phyloP scores from a whole-genome alignment of 2,329 filamentous ascomycete species.

The Cyclaneusma minus region DNA sequence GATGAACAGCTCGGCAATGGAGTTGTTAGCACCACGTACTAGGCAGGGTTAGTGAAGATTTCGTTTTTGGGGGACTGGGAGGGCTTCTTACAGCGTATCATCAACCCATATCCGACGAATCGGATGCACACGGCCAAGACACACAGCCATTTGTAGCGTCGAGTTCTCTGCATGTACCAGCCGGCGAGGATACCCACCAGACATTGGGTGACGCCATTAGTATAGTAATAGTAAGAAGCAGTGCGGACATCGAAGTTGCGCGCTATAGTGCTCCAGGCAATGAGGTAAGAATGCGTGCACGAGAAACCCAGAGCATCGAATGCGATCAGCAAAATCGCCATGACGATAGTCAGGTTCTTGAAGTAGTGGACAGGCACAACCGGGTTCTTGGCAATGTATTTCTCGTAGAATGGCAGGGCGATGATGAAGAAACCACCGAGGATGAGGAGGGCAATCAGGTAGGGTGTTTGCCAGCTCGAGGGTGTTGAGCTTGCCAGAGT shows the following conservation, averaged over 20 bases:
- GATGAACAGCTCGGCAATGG: slow-evolving; percentile 27
- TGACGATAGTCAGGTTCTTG: slow-evolving; percentile 24
- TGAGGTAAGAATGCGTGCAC: slow-evolving; percentile 30
- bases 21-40: slow-evolving; percentile 29
- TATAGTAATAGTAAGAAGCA: slow-evolving; percentile 30
- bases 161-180: slow-evolving; percentile 24
- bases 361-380: slow-evolving; percentile 30
- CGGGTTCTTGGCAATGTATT: slow-evolving; percentile 25
- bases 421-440: slow-evolving; percentile 25
- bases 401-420: slow-evolving; percentile 31
- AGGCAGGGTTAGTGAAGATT: too few species aligned
- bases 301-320: slow-evolving; percentile 27
- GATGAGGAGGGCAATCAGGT: slow-evolving; percentile 27
- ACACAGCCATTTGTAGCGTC: slow-evolving; percentile 30
- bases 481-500: slow-evolving; percentile 26
- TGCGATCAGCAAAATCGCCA: slow-evolving; percentile 23
- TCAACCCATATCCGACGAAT: slow-evolving; percentile 31
- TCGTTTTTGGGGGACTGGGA: too few species aligned
- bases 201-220: slow-evolving; percentile 27
- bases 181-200: slow-evolving; percentile 25
- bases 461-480: slow-evolving; percentile 27
- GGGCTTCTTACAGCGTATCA: too few species aligned
- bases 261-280: slow-evolving; percentile 28
- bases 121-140: slow-evolving; percentile 25
- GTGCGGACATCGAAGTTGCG: slow-evolving; percentile 23